Evolutionary conservation across 495 filamentous ascomycete genomes (phyloP).

Genomic region (Xylaria bambusicola): DNA sequence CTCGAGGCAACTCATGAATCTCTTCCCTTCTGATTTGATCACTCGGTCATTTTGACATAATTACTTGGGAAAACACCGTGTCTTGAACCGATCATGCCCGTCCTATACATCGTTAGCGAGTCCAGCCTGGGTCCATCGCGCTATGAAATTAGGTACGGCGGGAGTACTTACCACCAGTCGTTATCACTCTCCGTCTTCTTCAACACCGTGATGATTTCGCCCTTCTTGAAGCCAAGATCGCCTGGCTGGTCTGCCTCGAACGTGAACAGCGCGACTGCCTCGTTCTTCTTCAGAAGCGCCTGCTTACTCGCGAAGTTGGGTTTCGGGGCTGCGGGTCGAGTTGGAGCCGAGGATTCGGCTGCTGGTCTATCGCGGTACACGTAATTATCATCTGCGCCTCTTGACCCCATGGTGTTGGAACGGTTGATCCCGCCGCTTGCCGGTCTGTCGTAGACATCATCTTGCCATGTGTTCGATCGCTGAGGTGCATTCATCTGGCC

Average conservation of each 20-base stretch:
- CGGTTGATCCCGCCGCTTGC: constrained; percentile 51
- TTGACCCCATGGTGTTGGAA: constrained; percentile 39
- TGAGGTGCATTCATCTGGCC: constrained; percentile 68
- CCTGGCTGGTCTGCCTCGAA: constrained; percentile 94
- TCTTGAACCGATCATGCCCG: constrained; percentile 55
- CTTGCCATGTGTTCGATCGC: constrained; percentile 80
- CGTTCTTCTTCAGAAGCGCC: constrained; percentile 69
- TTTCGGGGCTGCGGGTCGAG: constrained; percentile 82
- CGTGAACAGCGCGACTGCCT: constrained; percentile 86
- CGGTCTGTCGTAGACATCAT: constrained; percentile 81
- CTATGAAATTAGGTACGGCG: not conserved
- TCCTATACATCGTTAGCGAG: constrained; percentile 44
- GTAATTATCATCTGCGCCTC: constrained; percentile 55
- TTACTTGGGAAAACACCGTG: constrained; percentile 60
- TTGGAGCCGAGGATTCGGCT: constrained; percentile 46
- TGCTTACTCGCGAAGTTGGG: constrained; percentile 73
- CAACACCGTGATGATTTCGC: constrained; percentile 93
- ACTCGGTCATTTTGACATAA: constrained; percentile 55
- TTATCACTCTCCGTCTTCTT: constrained; percentile 92
- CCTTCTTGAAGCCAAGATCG: constrained; percentile 95
- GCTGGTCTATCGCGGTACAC: constrained; percentile 57
- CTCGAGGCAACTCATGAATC: not conserved
- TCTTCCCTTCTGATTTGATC: not conserved
- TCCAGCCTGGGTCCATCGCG: not conserved
- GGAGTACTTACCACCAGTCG: constrained; percentile 77